These are phyloP conservation scores for Letharia columbiana DNA, from an alignment of 495 filamentous ascomycete genomes.

Conservation along the genomic window DNA sequence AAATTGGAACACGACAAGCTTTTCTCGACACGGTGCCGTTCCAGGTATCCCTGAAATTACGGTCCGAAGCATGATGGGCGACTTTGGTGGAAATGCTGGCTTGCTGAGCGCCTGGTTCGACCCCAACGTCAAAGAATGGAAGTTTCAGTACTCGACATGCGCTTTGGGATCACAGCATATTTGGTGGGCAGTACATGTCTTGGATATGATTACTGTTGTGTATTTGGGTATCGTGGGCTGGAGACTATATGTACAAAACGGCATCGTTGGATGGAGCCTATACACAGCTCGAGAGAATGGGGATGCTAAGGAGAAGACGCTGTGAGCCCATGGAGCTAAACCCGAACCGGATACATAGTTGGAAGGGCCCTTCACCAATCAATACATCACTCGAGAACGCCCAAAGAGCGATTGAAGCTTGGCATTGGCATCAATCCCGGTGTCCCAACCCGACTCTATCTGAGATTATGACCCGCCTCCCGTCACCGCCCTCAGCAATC, in stretches of 20 bases:
- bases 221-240: constrained; percentile 13
- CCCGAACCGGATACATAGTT: not conserved
- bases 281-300: not conserved
- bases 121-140: constrained; percentile 56
- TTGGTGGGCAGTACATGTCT: constrained; percentile 84
- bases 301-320: constrained; percentile 1
- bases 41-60: constrained; percentile 74
- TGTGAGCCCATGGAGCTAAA: not conserved
- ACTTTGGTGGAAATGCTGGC: constrained; percentile 80
- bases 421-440: not conserved
- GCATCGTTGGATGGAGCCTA: constrained; percentile 1
- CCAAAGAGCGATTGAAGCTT: not conserved
- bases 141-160: constrained; percentile 69
- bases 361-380: not conserved
- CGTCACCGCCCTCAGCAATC: not conserved
- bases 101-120: constrained; percentile 88
- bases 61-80: constrained; percentile 97
- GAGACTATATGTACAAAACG: constrained; percentile 5
- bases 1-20: constrained; percentile 22
- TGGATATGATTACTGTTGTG: constrained; percentile 50
- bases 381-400: not conserved
- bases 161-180: constrained; percentile 75
- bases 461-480: not conserved
- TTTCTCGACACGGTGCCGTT: constrained; percentile 9
- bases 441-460: not conserved